Conservation (phyloP, 164 flowering plant genomes). For the Brasenia schreberi region DNA sequence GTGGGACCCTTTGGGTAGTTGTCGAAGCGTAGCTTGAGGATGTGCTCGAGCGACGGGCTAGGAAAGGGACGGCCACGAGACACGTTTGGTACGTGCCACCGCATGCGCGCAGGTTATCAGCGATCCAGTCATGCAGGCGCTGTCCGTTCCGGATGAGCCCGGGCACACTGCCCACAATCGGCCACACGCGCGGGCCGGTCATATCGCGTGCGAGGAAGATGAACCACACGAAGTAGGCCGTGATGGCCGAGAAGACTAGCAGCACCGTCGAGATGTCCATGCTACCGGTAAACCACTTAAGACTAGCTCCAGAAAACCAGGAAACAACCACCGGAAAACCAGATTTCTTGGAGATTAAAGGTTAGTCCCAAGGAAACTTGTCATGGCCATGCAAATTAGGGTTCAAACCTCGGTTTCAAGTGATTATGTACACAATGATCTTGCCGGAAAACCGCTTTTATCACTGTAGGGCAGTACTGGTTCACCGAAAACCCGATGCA, state of each 20-base stretch:
- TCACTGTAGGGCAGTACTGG: not conserved
- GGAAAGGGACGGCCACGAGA: slow-evolving; percentile 35
- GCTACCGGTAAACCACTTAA: not conserved
- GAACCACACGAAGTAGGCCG: slow-evolving; percentile 45
- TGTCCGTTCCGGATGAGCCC: slow-evolving; percentile 33
- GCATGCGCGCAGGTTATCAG: slow-evolving; percentile 44
- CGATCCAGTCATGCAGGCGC: slow-evolving; percentile 65
- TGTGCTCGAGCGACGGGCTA: slow-evolving; percentile 48
- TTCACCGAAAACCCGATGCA: not conserved
- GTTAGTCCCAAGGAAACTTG: not conserved
- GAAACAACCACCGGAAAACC: not conserved
- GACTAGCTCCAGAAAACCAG: not conserved
- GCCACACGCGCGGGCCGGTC: slow-evolving; percentile 59
- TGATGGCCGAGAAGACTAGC: slow-evolving; percentile 13
- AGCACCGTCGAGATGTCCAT: slow-evolving; percentile 30
- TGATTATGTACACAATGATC: not conserved
- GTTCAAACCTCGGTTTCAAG: not conserved
- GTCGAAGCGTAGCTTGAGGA: slow-evolving; percentile 40
- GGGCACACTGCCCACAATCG: slow-evolving; percentile 55
- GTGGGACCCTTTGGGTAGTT: slow-evolving; percentile 59
- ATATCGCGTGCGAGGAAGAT: slow-evolving; percentile 18
- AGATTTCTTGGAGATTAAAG: not conserved
- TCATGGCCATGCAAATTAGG: not conserved
- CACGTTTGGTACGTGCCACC: slow-evolving; percentile 71
- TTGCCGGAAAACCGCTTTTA: not conserved